A percentile compares a stretch with the other conserved stretches of the same genome.
phyloP scores from a whole-genome alignment of 805 yeast species.

The Saccharomyces cerevisiae region DNA sequence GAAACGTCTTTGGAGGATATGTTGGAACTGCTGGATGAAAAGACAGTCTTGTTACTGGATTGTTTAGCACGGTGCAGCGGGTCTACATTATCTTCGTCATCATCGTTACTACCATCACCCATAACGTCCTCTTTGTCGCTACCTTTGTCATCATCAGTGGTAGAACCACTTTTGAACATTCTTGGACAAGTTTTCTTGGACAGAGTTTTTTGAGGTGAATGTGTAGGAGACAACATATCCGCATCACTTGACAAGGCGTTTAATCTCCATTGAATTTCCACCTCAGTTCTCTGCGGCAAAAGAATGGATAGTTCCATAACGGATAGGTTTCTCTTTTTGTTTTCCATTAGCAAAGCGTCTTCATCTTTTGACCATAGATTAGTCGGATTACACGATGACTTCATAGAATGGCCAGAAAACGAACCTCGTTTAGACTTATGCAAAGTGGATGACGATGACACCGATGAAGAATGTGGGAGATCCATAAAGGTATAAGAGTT shows the following conservation, averaged over 20 bases:
- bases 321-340: constrained; percentile 51
- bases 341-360: constrained; percentile 53
- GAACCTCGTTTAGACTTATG: background rate
- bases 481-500: constrained; percentile 15
- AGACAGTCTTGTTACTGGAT: background rate
- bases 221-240: constrained; percentile 9
- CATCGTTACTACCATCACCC: constrained; percentile 7
- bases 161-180: background rate
- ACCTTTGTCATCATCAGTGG: constrained; percentile 3
- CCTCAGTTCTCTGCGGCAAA: constrained; percentile 63
- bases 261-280: constrained; percentile 62
- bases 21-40: constrained; percentile 5
- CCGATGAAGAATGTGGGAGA: constrained; percentile 10
- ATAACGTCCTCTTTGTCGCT: constrained; percentile 6
- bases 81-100: constrained; percentile 14
- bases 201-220: constrained; percentile 11
- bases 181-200: background rate
- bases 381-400: constrained; percentile 1
- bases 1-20: constrained; percentile 14
- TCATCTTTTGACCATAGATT: constrained; percentile 50
- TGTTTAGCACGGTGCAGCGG: constrained; percentile 5
- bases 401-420: constrained; percentile 1
- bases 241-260: constrained; percentile 29
- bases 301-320: constrained; percentile 67
- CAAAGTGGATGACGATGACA: background rate